Evolutionary conservation across 768 basidiomycete genomes (phyloP), one percentile per base, ranked within the genome.

Genomic region (Paxillus ammoniavirescens): DNA sequence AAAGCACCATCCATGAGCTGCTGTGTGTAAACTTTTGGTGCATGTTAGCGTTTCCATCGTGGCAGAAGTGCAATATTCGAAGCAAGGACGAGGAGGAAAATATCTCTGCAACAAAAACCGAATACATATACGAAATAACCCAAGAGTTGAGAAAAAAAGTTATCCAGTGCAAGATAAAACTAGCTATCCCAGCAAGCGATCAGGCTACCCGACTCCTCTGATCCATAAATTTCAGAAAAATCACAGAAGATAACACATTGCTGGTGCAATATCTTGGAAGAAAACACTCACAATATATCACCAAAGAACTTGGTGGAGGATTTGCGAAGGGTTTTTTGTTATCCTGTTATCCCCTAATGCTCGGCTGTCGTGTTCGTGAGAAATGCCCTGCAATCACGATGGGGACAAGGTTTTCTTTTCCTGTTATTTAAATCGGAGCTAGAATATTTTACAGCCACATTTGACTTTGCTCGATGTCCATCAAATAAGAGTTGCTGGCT

Each of bases 361-460:
- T 72, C 68, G 68, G 70, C 66, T 70, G 68, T 68, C 47, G 53
- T 47, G 58, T 48, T 26, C 68, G 68, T 70, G 68, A 69, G 68
- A 70, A 59, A 67, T 50, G 65, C 60, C 28, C 26, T 57, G 54
- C 63, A 66, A 69, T 67, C 65, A 52, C 52, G 62, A 53, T 52
- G 61, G 57, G 53, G 59, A 54, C 50, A 61, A 50, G 43, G 57
- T 57, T 64, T 59, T 59, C 59, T 61, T 65, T 62, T 58, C 50
- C 30, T 40, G 56, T 60, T 71, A 56, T 66, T 71, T 59, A 4
- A 30, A 55, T 68, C 68, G 70, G 68, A 65, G 68, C 49, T 64
- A 12, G 18, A 70, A 69, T 54, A 31, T 9, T 31, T 8, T 54
- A 1, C 31, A 42, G 37, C 53, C 49, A 55, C 40, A 43, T 13